Conservation (phyloP, 768 basidiomycete genomes). For the Termitomyces sp. region DNA sequence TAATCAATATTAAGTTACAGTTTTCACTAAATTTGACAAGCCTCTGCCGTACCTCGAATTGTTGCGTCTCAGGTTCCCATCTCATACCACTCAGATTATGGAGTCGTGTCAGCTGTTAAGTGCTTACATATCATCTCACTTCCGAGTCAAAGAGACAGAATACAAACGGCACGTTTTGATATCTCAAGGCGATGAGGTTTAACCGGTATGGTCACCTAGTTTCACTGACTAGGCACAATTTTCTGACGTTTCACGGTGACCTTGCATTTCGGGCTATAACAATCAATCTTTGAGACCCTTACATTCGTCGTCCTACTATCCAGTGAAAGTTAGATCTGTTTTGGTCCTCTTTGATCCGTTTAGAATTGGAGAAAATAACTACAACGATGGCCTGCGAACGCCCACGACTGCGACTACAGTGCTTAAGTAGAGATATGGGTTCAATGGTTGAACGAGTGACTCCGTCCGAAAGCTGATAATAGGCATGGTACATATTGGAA, state of each 20-base stretch:
- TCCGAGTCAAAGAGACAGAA: background rate
- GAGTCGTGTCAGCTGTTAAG: background rate
- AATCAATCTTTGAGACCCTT: background rate
- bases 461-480: background rate
- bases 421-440: background rate
- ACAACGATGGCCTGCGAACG: slow-evolving; percentile 3
- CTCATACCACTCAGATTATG: background rate
- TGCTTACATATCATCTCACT: slow-evolving; percentile 4
- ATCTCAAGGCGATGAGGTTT: slow-evolving; percentile 1
- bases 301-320: background rate
- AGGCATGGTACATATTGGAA: slow-evolving; percentile 2
- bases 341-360: background rate
- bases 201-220: background rate
- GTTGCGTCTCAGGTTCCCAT: slow-evolving; percentile 5
- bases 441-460: background rate
- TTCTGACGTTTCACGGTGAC: background rate
- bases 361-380: slow-evolving; percentile 1
- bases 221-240: slow-evolving; percentile 2
- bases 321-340: background rate
- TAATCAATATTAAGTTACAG: slow-evolving; percentile 7
- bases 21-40: slow-evolving; percentile 14
- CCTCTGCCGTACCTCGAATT: background rate
- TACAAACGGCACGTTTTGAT: slow-evolving; percentile 1
- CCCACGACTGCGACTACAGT: background rate
- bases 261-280: background rate